Base-by-base conservation (phyloP, 1,284 basidiomycete genomes). In the Ceraceosorus guamensis region DNA sequence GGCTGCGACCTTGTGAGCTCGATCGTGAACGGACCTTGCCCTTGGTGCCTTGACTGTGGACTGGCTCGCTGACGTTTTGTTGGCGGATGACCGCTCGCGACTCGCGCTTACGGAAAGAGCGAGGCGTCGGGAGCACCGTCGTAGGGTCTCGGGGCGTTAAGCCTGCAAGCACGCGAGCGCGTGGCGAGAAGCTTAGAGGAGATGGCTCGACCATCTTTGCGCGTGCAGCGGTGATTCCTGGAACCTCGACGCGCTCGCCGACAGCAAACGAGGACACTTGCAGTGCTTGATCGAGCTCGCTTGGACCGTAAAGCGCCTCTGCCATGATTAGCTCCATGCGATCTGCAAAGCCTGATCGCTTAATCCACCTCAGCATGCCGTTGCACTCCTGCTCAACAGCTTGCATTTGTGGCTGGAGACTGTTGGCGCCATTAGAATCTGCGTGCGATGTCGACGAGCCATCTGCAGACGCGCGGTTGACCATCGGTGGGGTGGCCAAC, bases 401-500 rank as follows among this genome's bases (percentile, higher is more conserved):
- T 33, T 33, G 11, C n/a, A n/a, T n/a, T n/a, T n/a, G n/a, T n/a
- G n/a, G n/a, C n/a, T n/a, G n/a, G n/a, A n/a, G n/a, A n/a, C n/a
- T n/a, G n/a, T n/a, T n/a, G n/a, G n/a, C n/a, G n/a, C n/a, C n/a
- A n/a, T n/a, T n/a, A n/a, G n/a, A n/a, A n/a, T n/a, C n/a, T n/a
- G n/a, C n/a, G n/a, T n/a, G n/a, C n/a, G 5, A 45, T 45, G 6
- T 6, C 30, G 8, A 45, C 4, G 16, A 45, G n/a, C n/a, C n/a
- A n/a, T n/a, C n/a, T n/a, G n/a, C n/a, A n/a, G n/a, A n/a, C n/a
- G 49, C 13, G 10, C 32, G 50, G 5, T 50, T 46, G 14, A 56
- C 50, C 33, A 67, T 59, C 3, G 66, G 67, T 30, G 67, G 56
- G 44, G 56, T 61, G 4, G 65, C 60, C n/a, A 71, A 56, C 13